phyloP scores from a whole-genome alignment of 192 early-diverging fungal species.

The Mortierella claussenii region DNA sequence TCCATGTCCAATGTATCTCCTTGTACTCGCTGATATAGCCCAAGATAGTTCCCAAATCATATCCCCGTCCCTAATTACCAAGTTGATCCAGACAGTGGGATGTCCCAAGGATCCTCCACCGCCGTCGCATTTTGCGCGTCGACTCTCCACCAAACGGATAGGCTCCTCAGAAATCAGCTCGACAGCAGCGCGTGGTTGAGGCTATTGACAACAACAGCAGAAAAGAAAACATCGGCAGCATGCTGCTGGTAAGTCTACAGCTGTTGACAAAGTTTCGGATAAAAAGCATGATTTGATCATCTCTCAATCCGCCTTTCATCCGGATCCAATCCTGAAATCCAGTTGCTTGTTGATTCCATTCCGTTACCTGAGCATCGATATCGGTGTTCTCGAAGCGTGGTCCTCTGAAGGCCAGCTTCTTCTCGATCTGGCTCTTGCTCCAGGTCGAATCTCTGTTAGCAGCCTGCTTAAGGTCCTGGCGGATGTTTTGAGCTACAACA shows the following conservation, averaged over 20 bases:
- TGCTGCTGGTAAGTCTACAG: too few species aligned
- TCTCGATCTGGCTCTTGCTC: constrained; percentile 80
- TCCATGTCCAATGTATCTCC: too few species aligned
- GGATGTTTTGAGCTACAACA: constrained; percentile 30
- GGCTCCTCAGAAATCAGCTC: constrained; percentile 93
- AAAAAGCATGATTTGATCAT: too few species aligned
- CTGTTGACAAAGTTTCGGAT: too few species aligned
- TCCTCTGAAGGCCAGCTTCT: constrained; percentile 73
- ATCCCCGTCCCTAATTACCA: constrained; percentile 59
- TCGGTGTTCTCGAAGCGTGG: constrained; percentile 91
- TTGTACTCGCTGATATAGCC: too few species aligned
- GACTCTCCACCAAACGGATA: constrained; percentile 77
- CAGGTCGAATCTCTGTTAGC: constrained; percentile 79
- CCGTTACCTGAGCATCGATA: constrained; percentile 76
- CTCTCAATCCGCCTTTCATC: too few species aligned
- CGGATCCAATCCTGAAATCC: not conserved
- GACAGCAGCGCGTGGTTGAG: constrained; percentile 89
- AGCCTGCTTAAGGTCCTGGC: constrained; percentile 71
- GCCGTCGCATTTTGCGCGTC: constrained; percentile 87
- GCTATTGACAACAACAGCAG: too few species aligned
- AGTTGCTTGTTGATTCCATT: not conserved
- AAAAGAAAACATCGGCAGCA: too few species aligned
- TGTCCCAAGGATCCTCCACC: constrained; percentile 94
- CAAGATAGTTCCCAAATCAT: not conserved
- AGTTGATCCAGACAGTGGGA: constrained; percentile 94